These are phyloP conservation scores for Chlorella sp. DNA, from an alignment of 139 green algal genomes.

Conservation along the genomic window DNA sequence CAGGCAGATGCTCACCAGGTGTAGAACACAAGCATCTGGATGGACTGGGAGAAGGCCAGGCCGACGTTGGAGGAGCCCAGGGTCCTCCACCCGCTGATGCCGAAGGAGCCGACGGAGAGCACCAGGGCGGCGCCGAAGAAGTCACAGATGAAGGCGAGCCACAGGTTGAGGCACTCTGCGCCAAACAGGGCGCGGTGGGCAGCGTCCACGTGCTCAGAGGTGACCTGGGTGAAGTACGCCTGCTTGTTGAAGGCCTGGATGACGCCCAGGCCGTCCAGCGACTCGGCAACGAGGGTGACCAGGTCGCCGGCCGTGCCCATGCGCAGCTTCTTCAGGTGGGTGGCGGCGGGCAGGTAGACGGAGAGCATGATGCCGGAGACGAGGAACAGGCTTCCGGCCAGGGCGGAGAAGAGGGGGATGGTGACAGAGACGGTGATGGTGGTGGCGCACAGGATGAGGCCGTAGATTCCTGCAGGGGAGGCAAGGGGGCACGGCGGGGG, in stretches of 20 bases:
- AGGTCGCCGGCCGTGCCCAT: conserved; percentile 53
- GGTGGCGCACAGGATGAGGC: conserved; percentile 67
- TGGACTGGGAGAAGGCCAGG: conserved; percentile 74
- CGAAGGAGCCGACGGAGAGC: conserved; percentile 63
- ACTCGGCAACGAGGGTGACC: conserved; percentile 67
- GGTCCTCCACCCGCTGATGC: conserved; percentile 42
- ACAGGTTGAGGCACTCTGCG: conserved; percentile 72
- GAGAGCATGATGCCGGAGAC: conserved; percentile 58
- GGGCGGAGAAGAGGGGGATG: conserved; percentile 65
- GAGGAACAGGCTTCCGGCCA: conserved; percentile 58
- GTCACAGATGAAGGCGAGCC: conserved; percentile 77
- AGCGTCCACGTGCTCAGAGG: conserved; percentile 51
- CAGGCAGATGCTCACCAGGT: conserved; percentile 33
- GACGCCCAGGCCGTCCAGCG: conserved; percentile 64
- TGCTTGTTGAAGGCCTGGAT: conserved; percentile 66
- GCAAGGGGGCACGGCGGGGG: neutral
- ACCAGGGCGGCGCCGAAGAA: conserved; percentile 70
- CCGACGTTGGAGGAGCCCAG: conserved; percentile 63
- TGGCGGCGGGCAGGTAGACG: conserved; percentile 70
- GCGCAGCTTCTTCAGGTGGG: conserved; percentile 65
- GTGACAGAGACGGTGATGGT: conserved; percentile 67
- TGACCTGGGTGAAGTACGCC: conserved; percentile 67
- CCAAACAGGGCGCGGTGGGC: conserved; percentile 71
- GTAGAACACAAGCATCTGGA: conserved; percentile 72
- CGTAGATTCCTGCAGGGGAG: conserved; percentile 65